Conservation (phyloP, 495 filamentous ascomycete species). For the Penicillium argentinense region DNA sequence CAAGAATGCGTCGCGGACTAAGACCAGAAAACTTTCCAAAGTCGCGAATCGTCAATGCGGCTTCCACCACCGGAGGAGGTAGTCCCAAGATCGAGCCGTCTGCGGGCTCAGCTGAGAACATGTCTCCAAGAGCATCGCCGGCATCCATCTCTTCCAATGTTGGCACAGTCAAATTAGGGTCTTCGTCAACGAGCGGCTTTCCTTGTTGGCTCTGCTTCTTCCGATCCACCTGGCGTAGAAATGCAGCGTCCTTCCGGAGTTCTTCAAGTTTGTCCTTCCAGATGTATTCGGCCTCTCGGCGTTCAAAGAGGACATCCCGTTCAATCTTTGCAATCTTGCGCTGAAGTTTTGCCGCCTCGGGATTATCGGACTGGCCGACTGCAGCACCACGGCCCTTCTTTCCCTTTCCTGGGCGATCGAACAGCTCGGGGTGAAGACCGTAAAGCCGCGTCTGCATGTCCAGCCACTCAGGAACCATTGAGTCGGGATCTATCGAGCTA, state of each 20-base stretch:
- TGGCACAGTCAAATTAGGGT: constrained; percentile 37
- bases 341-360: constrained; percentile 60
- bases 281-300: constrained; percentile 65
- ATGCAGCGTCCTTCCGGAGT: constrained; percentile 59
- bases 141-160: constrained; percentile 53
- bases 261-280: constrained; percentile 69
- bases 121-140: constrained; percentile 63
- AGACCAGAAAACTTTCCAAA: constrained; percentile 80
- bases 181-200: too few species aligned
- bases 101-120: constrained; percentile 59
- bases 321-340: constrained; percentile 75
- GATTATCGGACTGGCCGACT: constrained; percentile 29
- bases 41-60: constrained; percentile 61
- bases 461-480: constrained; percentile 73
- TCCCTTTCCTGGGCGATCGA: constrained; percentile 46
- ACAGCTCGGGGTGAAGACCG: constrained; percentile 63
- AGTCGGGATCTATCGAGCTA: constrained; percentile 64
- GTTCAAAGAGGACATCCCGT: constrained; percentile 84
- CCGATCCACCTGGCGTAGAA: constrained; percentile 31
- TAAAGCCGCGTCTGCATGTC: constrained; percentile 70
- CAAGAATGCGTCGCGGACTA: constrained; percentile 68
- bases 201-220: too few species aligned
- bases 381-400: constrained; percentile 34
- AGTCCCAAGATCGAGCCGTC: constrained; percentile 24
- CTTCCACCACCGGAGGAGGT: constrained; percentile 13